phyloP scores from a whole-genome alignment of 2,329 filamentous ascomycete genomes.

The Ascochyta koolunga region DNA sequence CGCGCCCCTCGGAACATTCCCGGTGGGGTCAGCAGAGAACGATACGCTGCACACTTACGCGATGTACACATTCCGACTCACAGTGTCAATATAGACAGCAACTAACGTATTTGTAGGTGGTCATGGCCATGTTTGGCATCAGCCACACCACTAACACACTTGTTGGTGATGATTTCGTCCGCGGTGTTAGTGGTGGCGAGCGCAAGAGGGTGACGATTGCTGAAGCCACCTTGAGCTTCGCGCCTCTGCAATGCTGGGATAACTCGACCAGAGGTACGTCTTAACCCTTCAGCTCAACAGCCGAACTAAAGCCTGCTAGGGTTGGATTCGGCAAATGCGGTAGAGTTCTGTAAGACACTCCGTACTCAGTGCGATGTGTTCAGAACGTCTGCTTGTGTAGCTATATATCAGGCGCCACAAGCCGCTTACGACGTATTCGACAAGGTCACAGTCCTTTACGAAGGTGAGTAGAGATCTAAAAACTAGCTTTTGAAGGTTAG shows the following conservation, averaged over 20 bases:
- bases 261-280: constrained; percentile 26
- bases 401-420: constrained; percentile 68
- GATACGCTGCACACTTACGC: constrained; percentile 65
- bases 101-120: constrained; percentile 50
- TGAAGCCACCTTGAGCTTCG: constrained; percentile 26
- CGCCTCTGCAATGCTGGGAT: constrained; percentile 55
- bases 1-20: constrained; percentile 67
- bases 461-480: constrained; percentile 54
- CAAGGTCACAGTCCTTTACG: constrained; percentile 73
- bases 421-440: constrained; percentile 70
- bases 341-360: constrained; percentile 63
- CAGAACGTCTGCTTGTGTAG: constrained; percentile 53
- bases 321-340: constrained; percentile 52
- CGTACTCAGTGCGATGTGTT: constrained; percentile 57
- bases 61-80: constrained; percentile 47
- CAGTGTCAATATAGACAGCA: not conserved
- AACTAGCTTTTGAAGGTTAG: not conserved
- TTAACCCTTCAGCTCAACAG: not conserved
- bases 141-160: constrained; percentile 72
- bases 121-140: constrained; percentile 77
- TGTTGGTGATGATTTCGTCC: constrained; percentile 74
- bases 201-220: constrained; percentile 48
- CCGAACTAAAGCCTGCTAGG: constrained; percentile 19
- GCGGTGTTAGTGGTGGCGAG: constrained; percentile 74
- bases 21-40: constrained; percentile 59